Percentiles rank a stretch among this genome's conserved stretches.
Conservation (phyloP, 2,329 filamentous ascomycete species). For the Chaetomium sp. region DNA sequence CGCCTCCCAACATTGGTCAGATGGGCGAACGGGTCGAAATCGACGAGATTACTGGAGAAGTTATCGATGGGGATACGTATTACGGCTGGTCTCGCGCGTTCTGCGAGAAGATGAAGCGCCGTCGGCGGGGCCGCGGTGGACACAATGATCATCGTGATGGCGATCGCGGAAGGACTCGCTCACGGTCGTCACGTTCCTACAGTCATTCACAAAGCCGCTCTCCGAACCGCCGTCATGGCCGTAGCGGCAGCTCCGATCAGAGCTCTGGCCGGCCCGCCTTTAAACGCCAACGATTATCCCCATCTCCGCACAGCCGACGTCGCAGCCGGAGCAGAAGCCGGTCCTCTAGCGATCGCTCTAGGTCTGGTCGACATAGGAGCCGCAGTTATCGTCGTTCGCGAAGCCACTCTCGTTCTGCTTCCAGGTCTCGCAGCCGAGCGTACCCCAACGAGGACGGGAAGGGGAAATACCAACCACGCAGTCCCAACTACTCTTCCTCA, state of each 20-base stretch:
- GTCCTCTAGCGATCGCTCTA: neutral
- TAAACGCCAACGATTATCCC: slow-evolving; percentile 36
- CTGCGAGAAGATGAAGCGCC: slow-evolving; percentile 71
- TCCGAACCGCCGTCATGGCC: slow-evolving; percentile 26
- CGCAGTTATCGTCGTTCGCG: slow-evolving; percentile 20
- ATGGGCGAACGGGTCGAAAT: slow-evolving; percentile 63
- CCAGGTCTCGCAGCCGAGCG: slow-evolving; percentile 18
- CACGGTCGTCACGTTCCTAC: slow-evolving; percentile 13
- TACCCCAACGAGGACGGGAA: slow-evolving; percentile 12
- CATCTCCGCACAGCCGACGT: slow-evolving; percentile 24
- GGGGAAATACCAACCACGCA: slow-evolving; percentile 21
- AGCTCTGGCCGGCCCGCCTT: slow-evolving; percentile 32
- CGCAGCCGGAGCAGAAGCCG: slow-evolving; percentile 25
- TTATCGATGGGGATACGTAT: slow-evolving; percentile 65
- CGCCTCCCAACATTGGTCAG: slow-evolving; percentile 60
- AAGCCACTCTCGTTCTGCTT: slow-evolving; percentile 20
- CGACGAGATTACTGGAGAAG: slow-evolving; percentile 60
- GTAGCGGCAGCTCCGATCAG: slow-evolving; percentile 29
- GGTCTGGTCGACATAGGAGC: slow-evolving; percentile 18
- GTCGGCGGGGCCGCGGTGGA: slow-evolving; percentile 20
- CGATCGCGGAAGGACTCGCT: slow-evolving; percentile 16
- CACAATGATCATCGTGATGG: slow-evolving; percentile 22
- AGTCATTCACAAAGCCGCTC: slow-evolving; percentile 29
- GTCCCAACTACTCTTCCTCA: slow-evolving; percentile 8
- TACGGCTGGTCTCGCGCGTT: slow-evolving; percentile 83